These are phyloP conservation scores for Pseudocercospora pini-densiflorae DNA, from an alignment of 2,329 filamentous ascomycete genomes.

Conservation along the genomic window DNA sequence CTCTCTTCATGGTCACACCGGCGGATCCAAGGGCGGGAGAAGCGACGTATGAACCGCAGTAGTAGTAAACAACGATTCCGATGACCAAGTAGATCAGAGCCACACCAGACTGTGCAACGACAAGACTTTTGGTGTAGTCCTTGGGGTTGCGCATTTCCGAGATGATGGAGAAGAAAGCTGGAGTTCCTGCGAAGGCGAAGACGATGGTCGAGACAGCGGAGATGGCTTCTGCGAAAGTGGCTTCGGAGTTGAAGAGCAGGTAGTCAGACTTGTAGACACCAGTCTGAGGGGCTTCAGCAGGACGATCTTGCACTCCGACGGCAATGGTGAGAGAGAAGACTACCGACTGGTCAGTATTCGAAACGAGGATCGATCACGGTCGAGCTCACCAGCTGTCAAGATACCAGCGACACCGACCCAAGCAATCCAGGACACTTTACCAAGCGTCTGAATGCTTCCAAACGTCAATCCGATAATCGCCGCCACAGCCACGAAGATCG, in stretches of 20 bases:
- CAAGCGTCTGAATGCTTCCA: constrained; percentile 43
- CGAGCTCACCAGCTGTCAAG: constrained; percentile 25
- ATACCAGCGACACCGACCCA: constrained; percentile 40
- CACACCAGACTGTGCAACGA: constrained; percentile 34
- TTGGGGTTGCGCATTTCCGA: constrained; percentile 46
- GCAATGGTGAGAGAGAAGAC: constrained; percentile 41
- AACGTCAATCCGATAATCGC: constrained; percentile 47
- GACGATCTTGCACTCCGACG: constrained; percentile 43
- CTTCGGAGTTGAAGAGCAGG: constrained; percentile 31
- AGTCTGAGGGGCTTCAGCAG: constrained; percentile 39
- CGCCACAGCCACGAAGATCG: constrained; percentile 47
- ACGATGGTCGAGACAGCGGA: constrained; percentile 60
- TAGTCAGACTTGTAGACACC: constrained; percentile 39
- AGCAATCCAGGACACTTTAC: constrained; percentile 41
- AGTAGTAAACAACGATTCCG: constrained; percentile 52
- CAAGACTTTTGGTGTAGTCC: constrained; percentile 41
- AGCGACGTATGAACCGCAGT: constrained; percentile 53
- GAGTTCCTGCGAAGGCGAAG: constrained; percentile 46
- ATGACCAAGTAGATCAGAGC: constrained; percentile 43
- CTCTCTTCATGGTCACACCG: constrained; percentile 49
- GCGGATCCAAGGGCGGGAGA: constrained; percentile 55
- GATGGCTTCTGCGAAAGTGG: constrained; percentile 59
- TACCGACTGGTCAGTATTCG: neutral
- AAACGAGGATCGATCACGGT: neutral
- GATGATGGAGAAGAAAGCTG: constrained; percentile 45